Percentiles rank a stretch among this genome's conserved stretches.
phyloP scores from a whole-genome alignment of 176 grass and related monocot genomes.

The Tillandsia leiboldiana region DNA sequence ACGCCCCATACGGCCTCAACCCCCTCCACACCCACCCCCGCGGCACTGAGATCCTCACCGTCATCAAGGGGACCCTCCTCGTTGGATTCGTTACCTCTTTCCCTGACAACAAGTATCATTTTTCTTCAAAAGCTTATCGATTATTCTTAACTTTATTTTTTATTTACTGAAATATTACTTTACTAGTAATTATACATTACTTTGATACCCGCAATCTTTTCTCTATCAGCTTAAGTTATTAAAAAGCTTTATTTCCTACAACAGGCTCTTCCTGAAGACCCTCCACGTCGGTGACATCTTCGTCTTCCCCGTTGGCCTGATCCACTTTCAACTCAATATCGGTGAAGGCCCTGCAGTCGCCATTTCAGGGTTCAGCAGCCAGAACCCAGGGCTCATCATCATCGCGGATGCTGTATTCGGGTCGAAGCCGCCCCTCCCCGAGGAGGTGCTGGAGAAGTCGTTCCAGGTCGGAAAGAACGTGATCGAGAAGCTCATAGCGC shows the following conservation, averaged over 20 bases:
- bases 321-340: constrained; percentile 49
- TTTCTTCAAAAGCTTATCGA: no score
- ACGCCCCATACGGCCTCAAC: constrained; percentile 25
- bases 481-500: constrained; percentile 9
- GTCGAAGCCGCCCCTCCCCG: constrained; percentile 36
- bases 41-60: constrained; percentile 37
- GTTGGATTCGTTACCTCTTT: constrained; percentile 41
- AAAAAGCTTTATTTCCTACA: no score
- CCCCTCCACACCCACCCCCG: constrained; percentile 53
- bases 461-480: constrained; percentile 31
- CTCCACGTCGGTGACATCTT: constrained; percentile 30
- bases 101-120: neutral
- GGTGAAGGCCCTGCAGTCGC: constrained; percentile 29
- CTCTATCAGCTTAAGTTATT: no score
- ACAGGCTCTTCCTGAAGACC: constrained; percentile 20
- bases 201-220: no score
- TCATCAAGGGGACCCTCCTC: constrained; percentile 30
- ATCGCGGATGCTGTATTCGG: constrained; percentile 44
- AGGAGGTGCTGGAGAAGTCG: constrained; percentile 52
- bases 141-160: no score
- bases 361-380: constrained; percentile 41
- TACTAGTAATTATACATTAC: no score
- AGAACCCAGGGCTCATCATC: constrained; percentile 34
- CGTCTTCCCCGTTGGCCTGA: constrained; percentile 38
- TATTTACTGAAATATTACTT: no score